phyloP scores from a whole-genome alignment of 768 basidiomycete genomes.

The Pleurotus cornucopiae region DNA sequence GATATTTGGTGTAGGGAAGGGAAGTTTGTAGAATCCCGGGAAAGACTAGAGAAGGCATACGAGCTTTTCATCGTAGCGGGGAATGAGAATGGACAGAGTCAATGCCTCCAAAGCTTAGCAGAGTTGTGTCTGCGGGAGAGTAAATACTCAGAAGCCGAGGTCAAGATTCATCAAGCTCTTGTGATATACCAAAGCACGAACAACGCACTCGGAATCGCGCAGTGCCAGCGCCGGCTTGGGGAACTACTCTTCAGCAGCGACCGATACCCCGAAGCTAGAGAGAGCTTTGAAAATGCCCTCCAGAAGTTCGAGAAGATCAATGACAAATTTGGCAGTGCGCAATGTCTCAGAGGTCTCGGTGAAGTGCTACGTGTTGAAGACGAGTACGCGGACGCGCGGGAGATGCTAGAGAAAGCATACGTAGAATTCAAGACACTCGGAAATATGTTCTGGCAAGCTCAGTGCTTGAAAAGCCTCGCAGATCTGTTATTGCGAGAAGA shows the following conservation, averaged over 20 bases:
- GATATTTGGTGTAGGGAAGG: slow-evolving; percentile 8
- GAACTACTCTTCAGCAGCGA: not conserved
- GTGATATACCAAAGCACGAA: slow-evolving; percentile 6
- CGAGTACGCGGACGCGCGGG: not conserved
- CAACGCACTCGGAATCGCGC: slow-evolving; percentile 9
- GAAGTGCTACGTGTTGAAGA: slow-evolving; percentile 4
- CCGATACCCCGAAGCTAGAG: slow-evolving; percentile 4
- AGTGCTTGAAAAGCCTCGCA: slow-evolving; percentile 9
- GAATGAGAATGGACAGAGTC: slow-evolving; percentile 1
- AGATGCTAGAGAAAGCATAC: not conserved
- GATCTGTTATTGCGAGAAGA: slow-evolving; percentile 8
- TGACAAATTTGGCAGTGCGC: slow-evolving; percentile 1
- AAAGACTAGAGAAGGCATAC: slow-evolving; percentile 18
- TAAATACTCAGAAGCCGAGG: slow-evolving; percentile 5
- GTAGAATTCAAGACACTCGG: slow-evolving; percentile 2
- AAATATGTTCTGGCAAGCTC: slow-evolving; percentile 10
- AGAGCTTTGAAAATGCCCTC: not conserved
- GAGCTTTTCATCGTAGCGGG: not conserved
- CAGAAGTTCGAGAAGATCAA: slow-evolving; percentile 2
- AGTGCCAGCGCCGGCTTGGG: slow-evolving; percentile 9
- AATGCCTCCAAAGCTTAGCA: slow-evolving; percentile 6
- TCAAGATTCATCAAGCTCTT: slow-evolving; percentile 2
- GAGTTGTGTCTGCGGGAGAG: slow-evolving; percentile 2
- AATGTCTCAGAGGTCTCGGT: slow-evolving; percentile 4
- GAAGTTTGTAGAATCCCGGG: slow-evolving; percentile 10